Base-by-base conservation (phyloP, 2,329 filamentous ascomycete species). In the Aureobasidium subglaciale region DNA sequence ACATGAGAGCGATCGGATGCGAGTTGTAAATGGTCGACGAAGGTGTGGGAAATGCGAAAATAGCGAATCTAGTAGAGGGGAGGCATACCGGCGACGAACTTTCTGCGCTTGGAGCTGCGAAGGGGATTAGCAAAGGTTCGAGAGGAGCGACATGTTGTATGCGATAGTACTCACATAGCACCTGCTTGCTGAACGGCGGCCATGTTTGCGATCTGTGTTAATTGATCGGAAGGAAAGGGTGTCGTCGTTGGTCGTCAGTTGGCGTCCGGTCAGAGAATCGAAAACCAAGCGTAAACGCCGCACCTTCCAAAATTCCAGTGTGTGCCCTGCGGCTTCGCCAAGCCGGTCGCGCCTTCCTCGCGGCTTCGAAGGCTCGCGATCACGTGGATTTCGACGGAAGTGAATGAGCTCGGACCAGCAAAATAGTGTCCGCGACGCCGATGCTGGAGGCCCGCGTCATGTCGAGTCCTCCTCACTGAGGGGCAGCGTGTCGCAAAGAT, bases 101-200 rank as follows among this genome's bases (percentile, higher is more conserved):
- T 92, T 84, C 88, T 88, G 78, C 87, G 80, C 86, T 92, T 92
- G 77, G 87, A 91, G 78, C 88, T 91, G 73, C 46, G 30, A 32
- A 18, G 38, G 29, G 18, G 34, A 55, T 59, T 55, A 60, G 59
- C 52, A 30, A 20, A 6, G n/a, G 35, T 13, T 29, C 22, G 30
- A 34, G 29, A 5, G 41, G 40, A n/a, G n/a, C n/a, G n/a, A 30
- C 29, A 42, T 20, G 24, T 27, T 16, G 3, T 22, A 18, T 13
- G 13, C n/a, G 8, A 22, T 15, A 7, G 22, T 24, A 56, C 59
- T 56, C 49, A 61, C 59, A 61, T 61, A 52, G 58, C 56, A 55
- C 59, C 58, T 57, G 43, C 58, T 50, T 61, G 59, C 50, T 61
- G 59, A 43, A 59, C 65, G 56, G 70, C 69, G 53, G 70, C 68